Evolutionary conservation across 83 land plant genomes (phyloP).

Genomic region (Picea abies): DNA sequence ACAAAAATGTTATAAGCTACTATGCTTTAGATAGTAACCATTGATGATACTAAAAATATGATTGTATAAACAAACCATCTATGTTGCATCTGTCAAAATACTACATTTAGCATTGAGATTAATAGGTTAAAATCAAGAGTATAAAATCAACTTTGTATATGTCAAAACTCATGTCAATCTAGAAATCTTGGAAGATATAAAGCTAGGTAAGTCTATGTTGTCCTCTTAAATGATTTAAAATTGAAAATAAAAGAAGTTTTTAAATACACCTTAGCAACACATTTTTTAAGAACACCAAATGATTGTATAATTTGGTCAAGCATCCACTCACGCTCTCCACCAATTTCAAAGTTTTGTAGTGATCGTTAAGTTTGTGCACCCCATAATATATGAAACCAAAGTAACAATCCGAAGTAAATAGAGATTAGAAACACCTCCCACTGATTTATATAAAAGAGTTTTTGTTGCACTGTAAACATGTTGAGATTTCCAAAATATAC

Average conservation of each 20-base stretch:
- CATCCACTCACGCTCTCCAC: conserved; percentile 90
- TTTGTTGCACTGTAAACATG: background rate
- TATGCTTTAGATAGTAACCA: too few species aligned
- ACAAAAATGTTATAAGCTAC: too few species aligned
- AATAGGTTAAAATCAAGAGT: background rate
- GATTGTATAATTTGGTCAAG: conserved; percentile 88
- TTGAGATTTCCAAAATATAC: background rate
- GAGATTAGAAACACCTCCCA: too few species aligned
- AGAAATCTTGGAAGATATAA: background rate
- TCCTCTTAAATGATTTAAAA: background rate
- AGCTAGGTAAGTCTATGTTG: background rate
- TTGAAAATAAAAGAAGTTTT: background rate
- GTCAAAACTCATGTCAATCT: background rate
- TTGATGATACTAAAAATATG: background rate
- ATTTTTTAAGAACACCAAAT: conserved; percentile 91
- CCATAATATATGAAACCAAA: conserved; percentile 62
- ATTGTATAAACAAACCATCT: background rate
- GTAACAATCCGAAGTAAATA: background rate
- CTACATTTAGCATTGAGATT: background rate
- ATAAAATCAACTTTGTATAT: background rate
- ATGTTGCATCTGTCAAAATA: background rate
- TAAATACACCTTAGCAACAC: conserved; percentile 84
- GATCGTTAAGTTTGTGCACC: conserved; percentile 98
- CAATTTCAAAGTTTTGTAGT: conserved; percentile 94
- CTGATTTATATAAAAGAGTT: too few species aligned